Evolutionary conservation across 352 stramenopile species (phyloP), one percentile per base, ranked within the genome.

Genomic region (Phytophthora pisi): DNA sequence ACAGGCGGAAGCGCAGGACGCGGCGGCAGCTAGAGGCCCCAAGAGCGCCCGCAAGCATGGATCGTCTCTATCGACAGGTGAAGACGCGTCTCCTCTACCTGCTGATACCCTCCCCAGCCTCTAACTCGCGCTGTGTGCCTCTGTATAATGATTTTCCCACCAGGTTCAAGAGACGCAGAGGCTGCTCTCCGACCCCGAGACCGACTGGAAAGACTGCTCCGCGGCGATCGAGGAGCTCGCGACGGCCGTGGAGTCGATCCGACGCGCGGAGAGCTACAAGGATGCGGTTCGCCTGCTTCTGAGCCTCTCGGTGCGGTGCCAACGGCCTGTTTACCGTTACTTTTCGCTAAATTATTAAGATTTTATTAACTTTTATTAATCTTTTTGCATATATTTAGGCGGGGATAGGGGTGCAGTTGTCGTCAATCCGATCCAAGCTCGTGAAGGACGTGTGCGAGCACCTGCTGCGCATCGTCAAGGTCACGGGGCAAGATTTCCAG

Each of bases 381-480:
- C 13, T 55, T 24, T 51, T 18, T 54, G 30, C 31, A 31, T 34
- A 51, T 45, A 40, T 31, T 16, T 53, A 92, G 82, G 50, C 38
- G 1, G 67, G 79, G 4, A 71, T 93, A n/a, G 64, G 57, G 15
- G 36, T 57, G 15, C 75, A 90, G 63, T 60, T 93, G 18, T 66
- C 45, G 2, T 80, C 70, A 8, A 78, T 81, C 20, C 68, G 81
- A 4, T 90, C 82, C 20, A 88, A 75, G 30, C 68, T 88, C 28
- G 82, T 90, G 10, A 75, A 64, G 18, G 69, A 89, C 13, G 68
- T 76, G 52, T 93, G 85, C 54, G 62, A 70, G 15, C 46, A 74
- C 59, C 57, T 93, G 34, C 49, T 66, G 26, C 74, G 82, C 18
- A 85, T 93, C 18, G 68, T 89, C 2, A 73, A 71, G 23, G 77